Conservation (phyloP, 306 rosid species). For the Abrus pulchellus region DNA sequence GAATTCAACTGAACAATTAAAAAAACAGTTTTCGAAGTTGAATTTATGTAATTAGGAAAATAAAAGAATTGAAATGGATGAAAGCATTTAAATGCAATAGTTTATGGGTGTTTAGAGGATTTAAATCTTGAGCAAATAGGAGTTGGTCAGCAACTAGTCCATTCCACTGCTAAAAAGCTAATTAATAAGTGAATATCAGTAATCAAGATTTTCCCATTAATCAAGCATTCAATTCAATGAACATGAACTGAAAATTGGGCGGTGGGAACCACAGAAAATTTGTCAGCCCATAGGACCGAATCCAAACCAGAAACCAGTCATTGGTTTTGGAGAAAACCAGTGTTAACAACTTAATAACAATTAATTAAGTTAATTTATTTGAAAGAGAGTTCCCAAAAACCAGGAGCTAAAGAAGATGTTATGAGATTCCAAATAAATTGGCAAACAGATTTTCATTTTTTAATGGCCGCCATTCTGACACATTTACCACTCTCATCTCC, state of each 20-base stretch:
- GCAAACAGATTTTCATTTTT: slow-evolving; percentile 30
- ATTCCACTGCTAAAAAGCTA: background rate
- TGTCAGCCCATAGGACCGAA: slow-evolving; percentile 45
- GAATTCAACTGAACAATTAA: background rate
- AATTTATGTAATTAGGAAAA: background rate
- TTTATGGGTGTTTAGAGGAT: background rate
- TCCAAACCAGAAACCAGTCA: slow-evolving; percentile 53
- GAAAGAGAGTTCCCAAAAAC: slow-evolving; percentile 64
- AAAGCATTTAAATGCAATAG: background rate
- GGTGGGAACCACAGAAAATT: slow-evolving; percentile 43
- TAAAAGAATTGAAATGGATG: background rate
- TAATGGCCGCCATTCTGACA: slow-evolving; percentile 48
- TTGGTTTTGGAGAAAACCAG: slow-evolving; percentile 29
- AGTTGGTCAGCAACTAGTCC: background rate
- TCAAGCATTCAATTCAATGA: slow-evolving; percentile 45
- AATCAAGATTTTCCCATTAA: slow-evolving; percentile 28
- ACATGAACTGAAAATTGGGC: background rate
- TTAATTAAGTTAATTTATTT: slow-evolving; percentile 1
- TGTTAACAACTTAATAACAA: background rate
- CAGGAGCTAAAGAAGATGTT: slow-evolving; percentile 57
- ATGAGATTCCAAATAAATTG: slow-evolving; percentile 56
- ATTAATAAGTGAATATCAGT: background rate
- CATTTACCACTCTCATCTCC: background rate
- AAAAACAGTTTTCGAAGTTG: background rate
- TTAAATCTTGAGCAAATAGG: background rate